Conservation (phyloP, 2,329 filamentous ascomycete species). For the Pezicula carpinea region DNA sequence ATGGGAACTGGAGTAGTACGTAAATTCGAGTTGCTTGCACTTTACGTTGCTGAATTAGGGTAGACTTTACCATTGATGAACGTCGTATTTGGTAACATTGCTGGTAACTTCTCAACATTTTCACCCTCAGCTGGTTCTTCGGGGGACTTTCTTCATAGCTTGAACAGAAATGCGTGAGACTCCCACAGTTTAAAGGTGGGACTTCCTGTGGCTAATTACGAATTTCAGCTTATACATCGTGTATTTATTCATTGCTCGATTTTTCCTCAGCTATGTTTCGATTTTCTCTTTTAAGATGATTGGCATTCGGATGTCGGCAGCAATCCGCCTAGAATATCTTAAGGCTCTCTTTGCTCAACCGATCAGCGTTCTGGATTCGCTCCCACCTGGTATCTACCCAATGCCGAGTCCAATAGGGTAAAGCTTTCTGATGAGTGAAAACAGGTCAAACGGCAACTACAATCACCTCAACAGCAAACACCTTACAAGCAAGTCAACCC, state of each 20-base stretch:
- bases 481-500: no score
- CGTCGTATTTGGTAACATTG: constrained; percentile 49
- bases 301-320: constrained; percentile 56
- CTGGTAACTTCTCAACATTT: constrained; percentile 39
- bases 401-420: no score
- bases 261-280: constrained; percentile 57
- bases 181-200: background rate
- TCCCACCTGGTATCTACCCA: constrained; percentile 33
- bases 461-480: constrained; percentile 60
- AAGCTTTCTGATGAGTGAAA: constrained; percentile 44
- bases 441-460: constrained; percentile 35
- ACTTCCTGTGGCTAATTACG: background rate
- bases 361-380: constrained; percentile 63
- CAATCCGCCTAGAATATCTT: constrained; percentile 60
- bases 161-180: constrained; percentile 30
- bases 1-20: constrained; percentile 23
- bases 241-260: constrained; percentile 64
- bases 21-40: background rate
- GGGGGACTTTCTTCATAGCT: background rate
- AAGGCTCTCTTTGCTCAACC: constrained; percentile 59
- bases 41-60: background rate
- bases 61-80: constrained; percentile 56
- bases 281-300: constrained; percentile 59
- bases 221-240: constrained; percentile 59
- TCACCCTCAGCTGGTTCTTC: background rate